A percentile compares a stretch with the other conserved stretches of the same genome.
Conservation (phyloP, 208 protist species). For the Giardia muris region DNA sequence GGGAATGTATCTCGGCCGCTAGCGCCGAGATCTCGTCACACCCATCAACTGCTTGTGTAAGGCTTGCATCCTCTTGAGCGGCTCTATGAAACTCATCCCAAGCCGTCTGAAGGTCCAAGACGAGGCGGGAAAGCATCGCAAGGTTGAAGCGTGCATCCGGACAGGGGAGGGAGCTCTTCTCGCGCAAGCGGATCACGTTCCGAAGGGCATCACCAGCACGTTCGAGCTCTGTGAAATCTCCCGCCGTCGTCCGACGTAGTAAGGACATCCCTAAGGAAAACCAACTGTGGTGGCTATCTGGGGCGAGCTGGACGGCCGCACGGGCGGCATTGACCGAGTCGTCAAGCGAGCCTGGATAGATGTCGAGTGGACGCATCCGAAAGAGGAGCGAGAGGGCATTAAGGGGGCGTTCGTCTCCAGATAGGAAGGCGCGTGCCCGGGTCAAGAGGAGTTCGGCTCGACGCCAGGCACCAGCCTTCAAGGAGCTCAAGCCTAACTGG, state of each 20-base stretch:
- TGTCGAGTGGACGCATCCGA: not conserved
- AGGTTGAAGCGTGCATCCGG: not conserved
- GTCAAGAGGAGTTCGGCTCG: not conserved
- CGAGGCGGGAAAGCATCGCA: not conserved
- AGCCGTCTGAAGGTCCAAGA: not conserved
- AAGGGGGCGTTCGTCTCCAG: not conserved
- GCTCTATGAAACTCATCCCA: not conserved
- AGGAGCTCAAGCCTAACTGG: not conserved
- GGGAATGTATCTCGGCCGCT: not conserved
- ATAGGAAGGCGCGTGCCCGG: not conserved
- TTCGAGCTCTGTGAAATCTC: not conserved
- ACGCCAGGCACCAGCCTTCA: not conserved
- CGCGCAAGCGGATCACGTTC: not conserved
- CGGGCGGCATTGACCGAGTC: not conserved
- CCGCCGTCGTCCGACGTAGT: not conserved
- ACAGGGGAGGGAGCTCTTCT: not conserved
- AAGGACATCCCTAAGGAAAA: not conserved
- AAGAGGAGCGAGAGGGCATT: not conserved
- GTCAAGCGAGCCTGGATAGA: not conserved
- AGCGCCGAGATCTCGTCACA: not conserved
- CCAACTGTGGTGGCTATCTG: not conserved
- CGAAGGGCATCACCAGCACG: not conserved
- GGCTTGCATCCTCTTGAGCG: not conserved
- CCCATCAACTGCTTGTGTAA: not conserved
- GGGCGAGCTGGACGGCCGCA: not conserved